A percentile compares a stretch with the other conserved stretches of the same genome.
These are phyloP conservation scores for Triticum monococcum DNA, from an alignment of 176 grass and related monocot genomes.

Conservation along the genomic window DNA sequence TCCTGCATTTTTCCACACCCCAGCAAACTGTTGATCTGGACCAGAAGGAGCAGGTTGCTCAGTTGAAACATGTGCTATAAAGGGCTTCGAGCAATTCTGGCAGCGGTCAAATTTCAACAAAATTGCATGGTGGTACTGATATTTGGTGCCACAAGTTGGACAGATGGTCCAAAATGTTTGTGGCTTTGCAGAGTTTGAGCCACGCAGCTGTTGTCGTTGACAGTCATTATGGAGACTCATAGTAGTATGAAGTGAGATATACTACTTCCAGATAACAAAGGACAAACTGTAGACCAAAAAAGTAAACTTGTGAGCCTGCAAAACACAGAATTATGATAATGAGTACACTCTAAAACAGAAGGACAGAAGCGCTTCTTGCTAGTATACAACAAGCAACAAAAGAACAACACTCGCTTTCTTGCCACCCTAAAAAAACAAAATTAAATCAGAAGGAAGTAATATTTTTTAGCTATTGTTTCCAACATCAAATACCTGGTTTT, in stretches of 20 bases:
- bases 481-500: too few relatives aligned
- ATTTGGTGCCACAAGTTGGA: conserved; percentile 66
- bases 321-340: neutral
- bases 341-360: neutral
- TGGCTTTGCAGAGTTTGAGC: conserved; percentile 13
- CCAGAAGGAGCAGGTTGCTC: conserved; percentile 41
- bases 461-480: too few relatives aligned
- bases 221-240: conserved; percentile 25
- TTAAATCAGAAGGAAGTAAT: too few relatives aligned
- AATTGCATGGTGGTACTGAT: conserved; percentile 69
- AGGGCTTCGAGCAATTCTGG: conserved; percentile 85
- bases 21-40: conserved; percentile 26
- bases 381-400: too few relatives aligned
- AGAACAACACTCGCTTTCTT: too few relatives aligned
- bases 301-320: conserved; percentile 19
- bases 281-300: neutral
- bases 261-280: neutral
- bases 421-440: too few relatives aligned
- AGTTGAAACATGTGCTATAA: conserved; percentile 62
- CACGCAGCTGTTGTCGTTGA: neutral
- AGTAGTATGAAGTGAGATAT: conserved; percentile 2
- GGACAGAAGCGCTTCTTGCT: neutral
- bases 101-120: conserved; percentile 69
- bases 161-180: conserved; percentile 90
- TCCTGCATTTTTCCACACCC: conserved; percentile 30